Percentiles rank a stretch among this genome's conserved stretches.
Evolutionary conservation across 257 asterid species (phyloP).

Genomic region (Nyctanthes arbortristis): DNA sequence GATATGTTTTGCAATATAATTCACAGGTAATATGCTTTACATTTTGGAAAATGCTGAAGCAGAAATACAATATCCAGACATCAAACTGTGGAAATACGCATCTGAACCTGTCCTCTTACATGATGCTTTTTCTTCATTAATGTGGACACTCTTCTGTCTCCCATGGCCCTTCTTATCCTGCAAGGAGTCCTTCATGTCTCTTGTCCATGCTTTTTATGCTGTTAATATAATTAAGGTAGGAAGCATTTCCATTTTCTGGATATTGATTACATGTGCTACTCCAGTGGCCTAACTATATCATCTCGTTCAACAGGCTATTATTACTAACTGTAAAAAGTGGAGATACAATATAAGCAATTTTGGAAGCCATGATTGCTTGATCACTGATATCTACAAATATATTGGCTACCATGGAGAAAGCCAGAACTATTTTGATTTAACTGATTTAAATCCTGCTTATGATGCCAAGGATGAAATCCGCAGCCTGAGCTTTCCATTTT

Average conservation of each 20-base stretch:
- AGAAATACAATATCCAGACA: constrained; percentile 60
- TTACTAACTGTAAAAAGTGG: constrained; percentile 40
- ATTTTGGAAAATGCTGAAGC: constrained; percentile 61
- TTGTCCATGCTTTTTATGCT: constrained; percentile 74
- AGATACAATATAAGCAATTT: constrained; percentile 35
- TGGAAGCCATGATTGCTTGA: constrained; percentile 49
- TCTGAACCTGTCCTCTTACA: constrained; percentile 75
- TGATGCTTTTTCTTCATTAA: constrained; percentile 87
- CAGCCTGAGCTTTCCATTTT: constrained; percentile 73
- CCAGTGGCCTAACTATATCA: constrained; percentile 15
- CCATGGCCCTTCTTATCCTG: constrained; percentile 78
- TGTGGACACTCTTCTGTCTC: constrained; percentile 96
- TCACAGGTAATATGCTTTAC: constrained; percentile 65
- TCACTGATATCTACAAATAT: constrained; percentile 59
- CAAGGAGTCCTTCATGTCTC: constrained; percentile 69
- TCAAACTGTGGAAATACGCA: constrained; percentile 78
- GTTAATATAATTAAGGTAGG: constrained; percentile 55
- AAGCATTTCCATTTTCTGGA: constrained; percentile 4
- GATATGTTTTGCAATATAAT: constrained; percentile 19
- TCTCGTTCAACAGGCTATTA: constrained; percentile 57
- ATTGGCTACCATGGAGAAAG: constrained; percentile 52
- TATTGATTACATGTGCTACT: constrained; percentile 20
- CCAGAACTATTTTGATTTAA: constrained; percentile 49
- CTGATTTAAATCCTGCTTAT: constrained; percentile 44
- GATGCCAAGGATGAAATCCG: constrained; percentile 64